These are phyloP conservation scores for Ilyonectria destructans DNA, from an alignment of 2,329 filamentous ascomycete species.

Conservation along the genomic window DNA sequence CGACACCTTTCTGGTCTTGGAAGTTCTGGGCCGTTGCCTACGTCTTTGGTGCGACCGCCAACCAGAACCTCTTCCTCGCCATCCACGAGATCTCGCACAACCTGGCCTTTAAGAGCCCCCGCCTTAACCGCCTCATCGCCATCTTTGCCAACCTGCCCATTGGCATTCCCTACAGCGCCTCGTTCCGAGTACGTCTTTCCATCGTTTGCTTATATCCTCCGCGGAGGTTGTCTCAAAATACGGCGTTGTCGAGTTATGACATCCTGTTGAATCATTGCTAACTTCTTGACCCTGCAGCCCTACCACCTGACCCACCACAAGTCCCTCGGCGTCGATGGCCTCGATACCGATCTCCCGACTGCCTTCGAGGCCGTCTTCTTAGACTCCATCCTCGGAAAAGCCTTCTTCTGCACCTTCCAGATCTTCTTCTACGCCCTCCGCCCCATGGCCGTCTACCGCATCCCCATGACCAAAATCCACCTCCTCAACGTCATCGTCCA, in stretches of 20 bases:
- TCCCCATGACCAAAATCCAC: slow-evolving; percentile 90
- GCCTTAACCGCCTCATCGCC: slow-evolving; percentile 88
- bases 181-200: slow-evolving; percentile 81
- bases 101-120: slow-evolving; percentile 87
- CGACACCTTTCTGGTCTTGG: slow-evolving; percentile 86
- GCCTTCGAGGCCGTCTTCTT: slow-evolving; percentile 92
- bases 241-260: background rate
- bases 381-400: slow-evolving; percentile 95
- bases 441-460: slow-evolving; percentile 93
- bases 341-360: slow-evolving; percentile 96
- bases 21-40: slow-evolving; percentile 91
- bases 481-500: slow-evolving; percentile 86
- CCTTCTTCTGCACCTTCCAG: slow-evolving; percentile 99
- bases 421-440: slow-evolving; percentile 98
- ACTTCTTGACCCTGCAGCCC: slow-evolving; percentile 68
- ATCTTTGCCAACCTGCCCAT: slow-evolving; percentile 97
- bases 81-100: slow-evolving; percentile 99
- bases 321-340: slow-evolving; percentile 94
- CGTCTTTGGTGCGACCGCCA: slow-evolving; percentile 92
- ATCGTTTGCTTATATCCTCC: too few species aligned
- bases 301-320: slow-evolving; percentile 99
- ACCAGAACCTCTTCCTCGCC: slow-evolving; percentile 98
- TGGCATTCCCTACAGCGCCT: slow-evolving; percentile 94
- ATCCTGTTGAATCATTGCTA: slow-evolving; percentile 35
- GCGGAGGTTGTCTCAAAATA: background rate